Conservation (phyloP, 495 filamentous ascomycete species). For the Aeminium ludgeri region DNA sequence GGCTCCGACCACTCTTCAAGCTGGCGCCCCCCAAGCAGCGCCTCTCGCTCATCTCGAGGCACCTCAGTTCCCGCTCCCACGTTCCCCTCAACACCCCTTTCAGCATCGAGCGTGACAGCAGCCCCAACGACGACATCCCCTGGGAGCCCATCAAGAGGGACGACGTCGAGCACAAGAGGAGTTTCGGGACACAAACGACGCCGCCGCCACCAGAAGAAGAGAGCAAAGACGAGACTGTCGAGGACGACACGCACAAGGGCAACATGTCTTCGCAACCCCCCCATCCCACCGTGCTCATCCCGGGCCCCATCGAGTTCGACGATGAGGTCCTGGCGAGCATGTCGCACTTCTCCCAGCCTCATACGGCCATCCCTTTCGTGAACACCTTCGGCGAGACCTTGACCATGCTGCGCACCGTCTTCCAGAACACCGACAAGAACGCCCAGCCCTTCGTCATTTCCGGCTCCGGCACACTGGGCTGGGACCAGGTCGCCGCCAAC, state of each 20-base stretch:
- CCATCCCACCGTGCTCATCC: slow-evolving; percentile 77
- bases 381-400: slow-evolving; percentile 79
- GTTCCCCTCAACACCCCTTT: slow-evolving; percentile 51
- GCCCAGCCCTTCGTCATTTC: slow-evolving; percentile 86
- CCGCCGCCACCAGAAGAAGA: slow-evolving; percentile 15
- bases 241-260: slow-evolving; percentile 5
- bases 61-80: slow-evolving; percentile 47
- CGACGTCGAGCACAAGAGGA: slow-evolving; percentile 8
- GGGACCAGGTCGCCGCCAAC: slow-evolving; percentile 90
- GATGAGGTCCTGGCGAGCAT: slow-evolving; percentile 91
- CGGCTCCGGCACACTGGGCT: slow-evolving; percentile 88
- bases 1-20: slow-evolving; percentile 1
- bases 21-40: slow-evolving; percentile 26
- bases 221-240: slow-evolving; percentile 8
- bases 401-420: slow-evolving; percentile 74
- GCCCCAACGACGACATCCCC: slow-evolving; percentile 38
- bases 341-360: slow-evolving; percentile 91
- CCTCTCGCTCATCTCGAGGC: slow-evolving; percentile 64
- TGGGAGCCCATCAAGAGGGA: slow-evolving; percentile 33
- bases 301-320: slow-evolving; percentile 95
- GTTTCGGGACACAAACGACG: slow-evolving; percentile 16
- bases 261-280: slow-evolving; percentile 66
- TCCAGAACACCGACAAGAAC: slow-evolving; percentile 64
- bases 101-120: slow-evolving; percentile 42
- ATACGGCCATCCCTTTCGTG: slow-evolving; percentile 78